Conservation (phyloP, 768 basidiomycete genomes). For the Pilatotrama ljubarskyi region DNA sequence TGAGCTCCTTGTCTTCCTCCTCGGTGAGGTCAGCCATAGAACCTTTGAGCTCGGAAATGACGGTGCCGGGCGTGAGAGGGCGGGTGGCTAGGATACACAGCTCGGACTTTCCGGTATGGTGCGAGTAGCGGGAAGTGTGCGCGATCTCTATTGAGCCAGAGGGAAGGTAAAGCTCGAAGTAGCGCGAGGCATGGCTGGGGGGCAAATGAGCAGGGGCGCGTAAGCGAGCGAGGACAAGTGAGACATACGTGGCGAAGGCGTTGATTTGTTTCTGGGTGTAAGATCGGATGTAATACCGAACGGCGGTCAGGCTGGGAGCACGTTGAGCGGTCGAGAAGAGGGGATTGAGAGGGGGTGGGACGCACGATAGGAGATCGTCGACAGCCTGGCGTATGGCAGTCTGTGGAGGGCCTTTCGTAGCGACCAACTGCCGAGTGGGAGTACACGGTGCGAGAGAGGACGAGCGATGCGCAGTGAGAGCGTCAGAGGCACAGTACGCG, state of each 20-base stretch:
- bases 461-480: slow-evolving; percentile 31
- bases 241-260: slow-evolving; percentile 87
- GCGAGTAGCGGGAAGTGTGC: slow-evolving; percentile 84
- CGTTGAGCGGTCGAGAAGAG: slow-evolving; percentile 24
- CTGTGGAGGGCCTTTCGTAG: slow-evolving; percentile 49
- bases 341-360: slow-evolving; percentile 32
- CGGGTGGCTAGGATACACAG: slow-evolving; percentile 85
- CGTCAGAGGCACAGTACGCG: slow-evolving; percentile 29
- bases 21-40: slow-evolving; percentile 88
- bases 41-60: slow-evolving; percentile 85
- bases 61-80: slow-evolving; percentile 61
- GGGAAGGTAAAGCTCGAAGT: slow-evolving; percentile 85
- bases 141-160: slow-evolving; percentile 85
- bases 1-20: slow-evolving; percentile 83
- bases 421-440: slow-evolving; percentile 51
- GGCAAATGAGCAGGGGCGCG: slow-evolving; percentile 28
- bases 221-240: slow-evolving; percentile 23
- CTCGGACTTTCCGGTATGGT: slow-evolving; percentile 86
- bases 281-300: slow-evolving; percentile 74
- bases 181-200: slow-evolving; percentile 80
- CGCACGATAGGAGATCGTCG: slow-evolving; percentile 75
- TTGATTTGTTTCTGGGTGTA: slow-evolving; percentile 86
- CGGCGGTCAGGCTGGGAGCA: slow-evolving; percentile 59
- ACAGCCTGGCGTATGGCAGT: slow-evolving; percentile 70
- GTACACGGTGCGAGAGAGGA: slow-evolving; percentile 10